Evolutionary conservation across 495 filamentous ascomycete species (phyloP), one percentile per base, ranked within the genome.

Genomic region (Aspergillus carlsbadensis): DNA sequence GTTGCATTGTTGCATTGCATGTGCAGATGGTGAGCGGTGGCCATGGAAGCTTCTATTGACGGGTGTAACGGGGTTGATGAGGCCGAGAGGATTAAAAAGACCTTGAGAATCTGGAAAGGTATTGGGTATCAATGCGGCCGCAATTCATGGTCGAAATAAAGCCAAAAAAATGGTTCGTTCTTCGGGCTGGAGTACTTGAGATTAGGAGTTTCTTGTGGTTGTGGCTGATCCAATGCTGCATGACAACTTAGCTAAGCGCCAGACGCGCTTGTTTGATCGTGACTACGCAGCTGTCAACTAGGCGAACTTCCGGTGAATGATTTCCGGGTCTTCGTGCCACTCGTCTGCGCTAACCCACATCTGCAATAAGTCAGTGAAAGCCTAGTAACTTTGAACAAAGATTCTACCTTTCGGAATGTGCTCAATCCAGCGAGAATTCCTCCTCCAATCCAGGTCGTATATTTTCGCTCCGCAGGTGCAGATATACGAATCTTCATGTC

Each of bases 401-500:
- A 54, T 89, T 88, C 62, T 67, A 96, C 92, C 89, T 98, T 98
- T 78, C 91, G 87, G 74, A 99, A 99, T 24, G 94, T 98, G 76
- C 93, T 98, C 69, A 99, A 70, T 0, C 95, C 95, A 33, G 95
- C 94, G 54, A 99, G 77, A 77, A 99, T 99, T 66, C 94, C 96
- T 24, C 94, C 94, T 62, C 94, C 94, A 66, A 97, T 98, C 94
- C 94, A 99, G 22, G 90, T 97, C 54, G 89, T 96, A 74, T 98
- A 99, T 72, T 97, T 96, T 54, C 94, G 83, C 77, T 99, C 94
- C 2, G 95, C 91, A 52, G 94, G 94, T 21, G 94, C 94, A 71
- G 95, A 96, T 56, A 99, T 99, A 75, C 96, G 94, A 69, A 99
- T 97, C 63, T 91, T 86, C 95, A 96, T 99, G 65, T 99, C 94